Evolutionary conservation across 1,139 yeast species (phyloP), one percentile per base, ranked within the genome.

Genomic region (Geotrichum histeridarum): DNA sequence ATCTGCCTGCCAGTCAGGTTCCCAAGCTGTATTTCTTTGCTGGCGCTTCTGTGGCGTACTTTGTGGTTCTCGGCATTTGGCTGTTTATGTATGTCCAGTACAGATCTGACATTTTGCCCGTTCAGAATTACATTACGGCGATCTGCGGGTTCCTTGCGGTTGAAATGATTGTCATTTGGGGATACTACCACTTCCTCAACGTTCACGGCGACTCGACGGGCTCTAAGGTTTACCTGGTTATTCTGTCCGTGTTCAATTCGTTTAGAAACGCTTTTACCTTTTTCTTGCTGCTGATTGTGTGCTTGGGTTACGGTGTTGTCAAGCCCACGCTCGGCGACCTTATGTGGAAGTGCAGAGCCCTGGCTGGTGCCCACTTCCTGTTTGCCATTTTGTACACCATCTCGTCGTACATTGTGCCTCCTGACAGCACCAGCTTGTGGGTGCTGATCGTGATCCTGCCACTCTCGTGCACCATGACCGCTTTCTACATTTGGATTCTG

Each of bases 251-350:
- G 31, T 73, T 91, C 68, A 88, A 89, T 67, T 82, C 96, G 1
- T 81, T 82, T 61, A 86, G 95, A 65, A 80, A 88, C 56, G 84
- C 97, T 0, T 89, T 89, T 67, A 86, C 97, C 8, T 86, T 93
- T 72, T 94, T 91, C 73, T 73, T 94, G 64, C 74, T 94, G 55
- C 76, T 93, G 59, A 84, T 91, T 63, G 93, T 94, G 57, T 80
- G 95, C 15, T 75, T 91, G 61, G 99, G 99, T 36, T 94, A 91
- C 70, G 97, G 99, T 58, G 93, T 94, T 53, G 99, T 94, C 42
- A 71, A 67, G 64, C 88, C 96, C 51, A 85, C 90, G 61, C 77
- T 94, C 59, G 89, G 90, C 53, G 81, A 79, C 58, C 68, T 80
- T 46, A 90, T 94, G 96, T 76, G 83, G 65, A 82, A 80, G 68